Conservation (phyloP, 2,329 filamentous ascomycete species). For the Thielaviopsis ethacetica region DNA sequence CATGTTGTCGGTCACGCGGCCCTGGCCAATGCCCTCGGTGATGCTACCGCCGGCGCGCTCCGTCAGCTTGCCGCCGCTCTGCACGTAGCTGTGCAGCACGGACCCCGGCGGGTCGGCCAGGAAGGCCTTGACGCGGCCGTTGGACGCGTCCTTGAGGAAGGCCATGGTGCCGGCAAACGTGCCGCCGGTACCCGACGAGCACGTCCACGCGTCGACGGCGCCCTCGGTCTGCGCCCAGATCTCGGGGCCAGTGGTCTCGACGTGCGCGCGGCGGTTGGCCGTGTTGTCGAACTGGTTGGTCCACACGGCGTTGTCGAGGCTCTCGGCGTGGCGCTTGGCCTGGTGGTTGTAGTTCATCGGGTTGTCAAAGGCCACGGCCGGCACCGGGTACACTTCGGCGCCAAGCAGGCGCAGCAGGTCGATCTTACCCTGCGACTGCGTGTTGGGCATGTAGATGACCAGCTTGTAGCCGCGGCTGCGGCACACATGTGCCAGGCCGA, state of each 20-base stretch:
- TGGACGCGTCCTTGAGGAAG: constrained; percentile 70
- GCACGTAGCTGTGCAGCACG: constrained; percentile 83
- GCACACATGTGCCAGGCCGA: constrained; percentile 93
- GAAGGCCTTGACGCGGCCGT: constrained; percentile 68
- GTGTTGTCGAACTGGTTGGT: constrained; percentile 98
- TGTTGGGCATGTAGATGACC: constrained; percentile 99
- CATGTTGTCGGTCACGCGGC: constrained; percentile 89
- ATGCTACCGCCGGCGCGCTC: constrained; percentile 77
- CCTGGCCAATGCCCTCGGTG: constrained; percentile 95
- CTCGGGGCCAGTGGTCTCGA: constrained; percentile 93
- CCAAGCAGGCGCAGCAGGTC: constrained; percentile 81
- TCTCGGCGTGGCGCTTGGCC: constrained; percentile 75
- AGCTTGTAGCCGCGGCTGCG: constrained; percentile 80
- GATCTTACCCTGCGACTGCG: constrained; percentile 94
- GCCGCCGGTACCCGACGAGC: constrained; percentile 81
- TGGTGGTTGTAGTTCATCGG: constrained; percentile 97
- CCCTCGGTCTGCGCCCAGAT: constrained; percentile 89
- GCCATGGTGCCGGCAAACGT: constrained; percentile 79
- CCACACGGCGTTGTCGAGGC: constrained; percentile 80
- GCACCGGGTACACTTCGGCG: constrained; percentile 90
- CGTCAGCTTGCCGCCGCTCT: constrained; percentile 64
- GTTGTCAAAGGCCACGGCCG: constrained; percentile 89
- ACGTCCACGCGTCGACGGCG: constrained; percentile 84
- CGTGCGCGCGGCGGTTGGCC: constrained; percentile 83
- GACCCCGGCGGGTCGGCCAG: constrained; percentile 88